phyloP scores from a whole-genome alignment of 2,329 filamentous ascomycete genomes.

The Aureobasidium pullulans region DNA sequence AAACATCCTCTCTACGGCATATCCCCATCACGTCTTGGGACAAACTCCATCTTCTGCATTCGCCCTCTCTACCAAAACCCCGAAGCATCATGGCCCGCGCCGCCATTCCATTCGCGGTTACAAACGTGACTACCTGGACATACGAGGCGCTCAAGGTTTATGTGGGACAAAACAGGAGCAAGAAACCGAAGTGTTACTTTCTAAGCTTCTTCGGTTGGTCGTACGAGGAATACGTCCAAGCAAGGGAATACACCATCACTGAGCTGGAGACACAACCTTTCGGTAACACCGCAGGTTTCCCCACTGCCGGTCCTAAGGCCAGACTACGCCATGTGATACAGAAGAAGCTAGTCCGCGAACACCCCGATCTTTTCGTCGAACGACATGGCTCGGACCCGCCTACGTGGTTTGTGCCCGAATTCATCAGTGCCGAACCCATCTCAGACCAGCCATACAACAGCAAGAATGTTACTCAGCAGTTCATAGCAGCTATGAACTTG shows the following conservation, averaged over 20 bases:
- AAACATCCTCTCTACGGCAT: too few species aligned
- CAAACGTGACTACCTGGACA: background rate
- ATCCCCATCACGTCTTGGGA: too few species aligned
- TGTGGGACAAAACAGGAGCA: background rate
- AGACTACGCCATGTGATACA: background rate
- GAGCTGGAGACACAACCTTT: background rate
- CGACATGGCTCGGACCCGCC: background rate
- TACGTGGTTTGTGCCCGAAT: background rate
- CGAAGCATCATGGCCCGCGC: too few species aligned
- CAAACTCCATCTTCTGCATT: too few species aligned
- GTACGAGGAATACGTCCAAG: background rate
- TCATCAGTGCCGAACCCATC: background rate
- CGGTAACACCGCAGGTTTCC: background rate
- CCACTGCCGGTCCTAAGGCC: background rate
- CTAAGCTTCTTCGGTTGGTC: background rate
- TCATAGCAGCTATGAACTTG: background rate
- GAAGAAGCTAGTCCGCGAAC: background rate
- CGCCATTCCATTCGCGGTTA: background rate
- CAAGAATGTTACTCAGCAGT: background rate
- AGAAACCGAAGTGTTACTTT: background rate
- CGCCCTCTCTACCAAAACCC: too few species aligned
- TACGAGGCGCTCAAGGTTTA: background rate
- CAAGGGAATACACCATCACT: background rate
- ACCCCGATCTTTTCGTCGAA: background rate
- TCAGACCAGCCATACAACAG: background rate